Evolutionary conservation across 495 filamentous ascomycete species (phyloP), one percentile per base, ranked within the genome.

Genomic region (Oidiodendron maius): DNA sequence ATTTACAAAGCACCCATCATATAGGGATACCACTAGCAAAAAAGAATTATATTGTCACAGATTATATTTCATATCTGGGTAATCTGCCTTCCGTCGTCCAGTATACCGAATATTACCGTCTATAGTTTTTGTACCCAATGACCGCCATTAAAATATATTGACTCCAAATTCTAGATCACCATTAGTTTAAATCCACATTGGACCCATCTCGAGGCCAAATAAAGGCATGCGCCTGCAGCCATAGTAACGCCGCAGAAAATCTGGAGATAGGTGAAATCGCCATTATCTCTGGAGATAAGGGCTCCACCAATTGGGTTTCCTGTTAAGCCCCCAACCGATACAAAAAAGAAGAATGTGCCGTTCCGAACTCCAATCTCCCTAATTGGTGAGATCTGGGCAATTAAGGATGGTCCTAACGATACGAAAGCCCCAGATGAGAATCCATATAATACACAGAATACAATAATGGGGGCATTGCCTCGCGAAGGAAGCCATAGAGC

Each of bases 221-320:
- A 83, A 24, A 75, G 42, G 1, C 64, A 25, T 6, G 70, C 67
- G 3, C 78, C 78, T 5, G 61, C 64, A 9, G 76, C 43, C 66
- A 86, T 79, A 15, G 75, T 69, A 9, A 78, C 66, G 13, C 85
- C 87, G 30, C 77, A 76, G 53, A 86, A 91, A 3, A 89, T 68
- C 64, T 83, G 75, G 40, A 88, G 42, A 21, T 76, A 74, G 3
- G 71, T 55, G 60, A 78, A 90, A 1, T 61, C 53, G 4, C 80
- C 82, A 55, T 75, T 18, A 46, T 82, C 68, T 13, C 65, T 61
- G 2, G 57, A 58, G 1, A 87, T 66, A 34, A 93, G 68, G 0
- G 81, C 83, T 9, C 87, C 86, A 3, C 78, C 86, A 60, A 91
- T 87, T 0, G 87, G 87, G 30, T 71, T 79, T 3, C 84, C 83